phyloP scores from a whole-genome alignment of 2,329 filamentous ascomycete species.

The Westerdykella aurantiaca region DNA sequence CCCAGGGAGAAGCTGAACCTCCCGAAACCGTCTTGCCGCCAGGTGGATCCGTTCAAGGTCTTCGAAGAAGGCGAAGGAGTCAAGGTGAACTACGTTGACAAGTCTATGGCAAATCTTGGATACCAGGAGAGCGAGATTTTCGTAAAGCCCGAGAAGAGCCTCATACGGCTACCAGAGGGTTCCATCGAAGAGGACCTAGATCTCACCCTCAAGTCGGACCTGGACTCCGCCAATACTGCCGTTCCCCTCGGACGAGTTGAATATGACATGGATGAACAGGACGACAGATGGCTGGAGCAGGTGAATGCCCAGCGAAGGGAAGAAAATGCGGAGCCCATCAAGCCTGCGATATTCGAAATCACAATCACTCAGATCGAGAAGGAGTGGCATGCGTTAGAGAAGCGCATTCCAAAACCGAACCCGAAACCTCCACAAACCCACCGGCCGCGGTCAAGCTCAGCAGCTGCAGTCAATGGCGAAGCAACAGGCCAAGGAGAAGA shows the following conservation, averaged over 20 bases:
- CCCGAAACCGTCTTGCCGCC: slow-evolving; percentile 68
- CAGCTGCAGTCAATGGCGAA: slow-evolving; percentile 92
- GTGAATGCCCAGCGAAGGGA: slow-evolving; percentile 72
- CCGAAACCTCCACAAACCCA: slow-evolving; percentile 95
- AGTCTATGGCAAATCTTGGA: slow-evolving; percentile 90
- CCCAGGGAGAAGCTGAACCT: slow-evolving; percentile 74
- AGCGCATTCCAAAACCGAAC: slow-evolving; percentile 93
- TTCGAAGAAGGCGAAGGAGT: slow-evolving; percentile 82
- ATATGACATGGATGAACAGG: slow-evolving; percentile 99
- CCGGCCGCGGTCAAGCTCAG: slow-evolving; percentile 84
- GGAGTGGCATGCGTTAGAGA: slow-evolving; percentile 94
- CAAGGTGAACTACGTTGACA: slow-evolving; percentile 87
- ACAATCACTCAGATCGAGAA: slow-evolving; percentile 99
- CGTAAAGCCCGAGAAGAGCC: slow-evolving; percentile 65
- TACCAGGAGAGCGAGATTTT: slow-evolving; percentile 95
- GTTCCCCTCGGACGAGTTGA: slow-evolving; percentile 71
- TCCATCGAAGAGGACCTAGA: slow-evolving; percentile 60
- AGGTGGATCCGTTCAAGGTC: slow-evolving; percentile 69
- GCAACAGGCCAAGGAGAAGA: slow-evolving; percentile 75
- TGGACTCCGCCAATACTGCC: slow-evolving; percentile 50
- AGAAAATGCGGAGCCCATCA: slow-evolving; percentile 73
- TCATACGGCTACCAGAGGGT: slow-evolving; percentile 59
- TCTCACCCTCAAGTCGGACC: slow-evolving; percentile 53
- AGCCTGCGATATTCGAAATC: slow-evolving; percentile 91
- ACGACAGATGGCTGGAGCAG: slow-evolving; percentile 88